Evolutionary conservation across 2,329 filamentous ascomycete genomes (phyloP), one percentile per base, ranked within the genome.

Genomic region (Sclerotinia nivalis): DNA sequence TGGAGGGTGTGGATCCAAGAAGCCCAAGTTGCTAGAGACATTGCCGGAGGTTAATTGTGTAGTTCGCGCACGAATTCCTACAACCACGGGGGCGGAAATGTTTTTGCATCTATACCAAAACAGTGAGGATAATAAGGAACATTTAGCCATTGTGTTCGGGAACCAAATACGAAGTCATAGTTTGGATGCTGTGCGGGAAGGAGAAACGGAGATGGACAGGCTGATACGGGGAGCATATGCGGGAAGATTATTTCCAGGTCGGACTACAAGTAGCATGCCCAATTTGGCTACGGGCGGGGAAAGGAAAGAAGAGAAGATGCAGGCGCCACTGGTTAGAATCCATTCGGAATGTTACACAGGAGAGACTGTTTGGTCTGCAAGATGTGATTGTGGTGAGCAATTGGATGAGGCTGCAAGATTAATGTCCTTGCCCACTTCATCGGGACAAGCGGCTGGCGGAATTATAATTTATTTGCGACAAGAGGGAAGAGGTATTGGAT

Each of bases 311-410:
- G 61, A 72, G 18, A 70, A 71, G 45, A 69, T 70, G 34, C 60
- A 73, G 31, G 69, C 73, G 1, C 93, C 96, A 0, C 84, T 99
- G 52, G 95, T 99, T 60, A 88, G 96, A 70, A 99, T 99, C 78
- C 96, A 99, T 80, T 97, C 93, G 4, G 96, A 99, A 81, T 99
- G 96, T 82, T 99, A 99, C 81, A 99, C 96, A 0, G 96, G 96
- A 71, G 96, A 99, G 84, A 99, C 96, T 0, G 96, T 96, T 0
- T 98, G 96, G 96, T 97, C 94, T 10, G 95, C 96, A 49, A 89
- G 96, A 40, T 99, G 96, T 82, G 96, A 99, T 82, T 99, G 96
- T 80, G 96, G 96, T 69, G 96, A 99, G 82, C 96, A 99, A 80
- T 86, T 99, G 2, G 96, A 99, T 80, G 96, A 99, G 82, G 96